Evolutionary conservation across 2,329 filamentous ascomycete genomes (phyloP).

Genomic region (Cercospora sojina): DNA sequence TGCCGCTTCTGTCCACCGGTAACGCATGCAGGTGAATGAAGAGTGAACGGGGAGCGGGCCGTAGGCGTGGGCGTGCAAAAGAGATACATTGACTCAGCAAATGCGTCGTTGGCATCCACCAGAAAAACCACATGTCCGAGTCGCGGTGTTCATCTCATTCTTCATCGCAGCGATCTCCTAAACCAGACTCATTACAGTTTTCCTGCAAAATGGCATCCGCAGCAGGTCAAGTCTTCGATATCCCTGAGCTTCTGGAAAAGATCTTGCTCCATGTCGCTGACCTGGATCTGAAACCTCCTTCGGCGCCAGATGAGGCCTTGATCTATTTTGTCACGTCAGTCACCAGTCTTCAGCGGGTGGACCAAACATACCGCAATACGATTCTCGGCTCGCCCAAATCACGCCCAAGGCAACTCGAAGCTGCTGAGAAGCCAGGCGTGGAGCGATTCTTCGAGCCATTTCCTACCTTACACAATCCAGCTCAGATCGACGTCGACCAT

Average conservation of each 20-base stretch:
- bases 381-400: neutral
- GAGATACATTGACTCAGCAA: neutral
- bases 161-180: neutral
- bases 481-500: neutral
- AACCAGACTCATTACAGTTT: neutral
- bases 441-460: neutral
- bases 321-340: neutral
- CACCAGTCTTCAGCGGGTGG: neutral
- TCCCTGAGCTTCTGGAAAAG: neutral
- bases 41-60: neutral
- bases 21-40: neutral
- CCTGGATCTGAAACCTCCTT: neutral
- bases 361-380: neutral
- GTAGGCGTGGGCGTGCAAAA: neutral
- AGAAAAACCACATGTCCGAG: neutral
- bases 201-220: neutral
- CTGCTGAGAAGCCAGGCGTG: neutral
- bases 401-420: neutral
- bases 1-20: too few relatives aligned
- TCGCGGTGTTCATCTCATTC: neutral
- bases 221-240: neutral
- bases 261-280: neutral
- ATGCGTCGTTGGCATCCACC: neutral
- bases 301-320: rapidly evolving
- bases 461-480: neutral